Conservation (phyloP, 495 filamentous ascomycete genomes). For the Neurospora sp. region DNA sequence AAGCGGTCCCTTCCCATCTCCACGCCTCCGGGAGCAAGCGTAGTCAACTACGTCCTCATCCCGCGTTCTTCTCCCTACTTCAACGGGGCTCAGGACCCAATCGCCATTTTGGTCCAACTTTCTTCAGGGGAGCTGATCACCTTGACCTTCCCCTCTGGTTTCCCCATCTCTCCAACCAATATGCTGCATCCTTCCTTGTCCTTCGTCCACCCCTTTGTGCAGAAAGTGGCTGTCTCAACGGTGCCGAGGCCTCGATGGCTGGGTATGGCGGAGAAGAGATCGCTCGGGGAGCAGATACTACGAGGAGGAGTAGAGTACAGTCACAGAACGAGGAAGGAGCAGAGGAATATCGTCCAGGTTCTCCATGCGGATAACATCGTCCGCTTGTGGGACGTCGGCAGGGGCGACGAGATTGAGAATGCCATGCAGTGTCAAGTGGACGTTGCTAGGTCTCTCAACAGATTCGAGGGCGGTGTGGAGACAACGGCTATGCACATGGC, state of each 20-base stretch:
- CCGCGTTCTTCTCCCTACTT: conserved; percentile 77
- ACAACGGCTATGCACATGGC: conserved; percentile 67
- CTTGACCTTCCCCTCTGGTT: conserved; percentile 81
- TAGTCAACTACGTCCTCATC: conserved; percentile 73
- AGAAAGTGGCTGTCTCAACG: conserved; percentile 51
- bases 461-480: conserved; percentile 59
- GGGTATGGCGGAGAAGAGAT: conserved; percentile 68
- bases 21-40: conserved; percentile 67
- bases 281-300: conserved; percentile 62
- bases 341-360: conserved; percentile 69
- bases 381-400: conserved; percentile 80
- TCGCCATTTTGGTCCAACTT: conserved; percentile 68
- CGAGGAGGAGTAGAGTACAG: conserved; percentile 62
- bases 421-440: conserved; percentile 72
- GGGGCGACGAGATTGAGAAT: conserved; percentile 90
- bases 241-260: conserved; percentile 76
- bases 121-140: conserved; percentile 81
- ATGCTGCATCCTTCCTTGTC: conserved; percentile 75
- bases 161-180: conserved; percentile 83
- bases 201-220: conserved; percentile 82
- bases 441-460: conserved; percentile 68
- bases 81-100: conserved; percentile 77
- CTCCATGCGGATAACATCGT: conserved; percentile 82
- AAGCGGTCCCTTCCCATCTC: conserved; percentile 60
- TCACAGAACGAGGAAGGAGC: conserved; percentile 61